Conservation (phyloP, 805 yeast genomes). For the Saturnispora halmiae region DNA sequence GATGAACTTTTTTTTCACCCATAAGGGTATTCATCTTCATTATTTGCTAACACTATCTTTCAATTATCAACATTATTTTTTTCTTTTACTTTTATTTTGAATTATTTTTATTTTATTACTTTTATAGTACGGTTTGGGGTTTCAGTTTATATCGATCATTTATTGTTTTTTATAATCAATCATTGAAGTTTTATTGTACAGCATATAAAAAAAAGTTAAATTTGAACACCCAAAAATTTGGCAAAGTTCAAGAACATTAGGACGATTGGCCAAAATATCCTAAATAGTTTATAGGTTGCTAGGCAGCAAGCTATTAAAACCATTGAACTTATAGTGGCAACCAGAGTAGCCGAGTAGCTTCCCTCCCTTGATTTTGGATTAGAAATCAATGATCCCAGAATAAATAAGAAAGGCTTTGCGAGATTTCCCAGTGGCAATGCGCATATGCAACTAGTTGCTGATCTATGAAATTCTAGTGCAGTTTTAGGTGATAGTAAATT, state of each 20-base stretch:
- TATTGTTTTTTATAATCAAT: constrained; percentile 1
- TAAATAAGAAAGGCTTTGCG: constrained; percentile 4
- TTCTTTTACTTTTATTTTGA: neutral
- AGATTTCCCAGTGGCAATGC: constrained; percentile 9
- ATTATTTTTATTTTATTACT: neutral
- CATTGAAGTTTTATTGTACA: neutral
- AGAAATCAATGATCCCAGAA: constrained; percentile 9
- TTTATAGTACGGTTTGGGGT: neutral
- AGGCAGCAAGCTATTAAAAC: constrained; percentile 2
- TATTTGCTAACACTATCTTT: neutral
- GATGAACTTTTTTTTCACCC: no score
- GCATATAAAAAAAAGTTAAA: neutral
- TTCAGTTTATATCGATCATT: neutral
- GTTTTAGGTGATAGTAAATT: constrained; percentile 6
- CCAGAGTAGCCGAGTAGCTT: constrained; percentile 8
- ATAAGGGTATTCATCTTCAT: no score
- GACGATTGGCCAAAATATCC: neutral
- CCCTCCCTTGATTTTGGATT: constrained; percentile 5
- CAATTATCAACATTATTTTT: constrained; percentile 1
- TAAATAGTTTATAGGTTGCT: neutral
- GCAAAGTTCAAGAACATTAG: neutral
- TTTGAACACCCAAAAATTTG: neutral
- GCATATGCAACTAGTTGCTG: constrained; percentile 1
- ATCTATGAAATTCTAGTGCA: constrained; percentile 9
- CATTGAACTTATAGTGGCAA: constrained; percentile 2